A percentile compares a stretch with the other conserved stretches of the same genome.
Conservation (phyloP, 352 stramenopile species). For the Peronospora farinosa region DNA sequence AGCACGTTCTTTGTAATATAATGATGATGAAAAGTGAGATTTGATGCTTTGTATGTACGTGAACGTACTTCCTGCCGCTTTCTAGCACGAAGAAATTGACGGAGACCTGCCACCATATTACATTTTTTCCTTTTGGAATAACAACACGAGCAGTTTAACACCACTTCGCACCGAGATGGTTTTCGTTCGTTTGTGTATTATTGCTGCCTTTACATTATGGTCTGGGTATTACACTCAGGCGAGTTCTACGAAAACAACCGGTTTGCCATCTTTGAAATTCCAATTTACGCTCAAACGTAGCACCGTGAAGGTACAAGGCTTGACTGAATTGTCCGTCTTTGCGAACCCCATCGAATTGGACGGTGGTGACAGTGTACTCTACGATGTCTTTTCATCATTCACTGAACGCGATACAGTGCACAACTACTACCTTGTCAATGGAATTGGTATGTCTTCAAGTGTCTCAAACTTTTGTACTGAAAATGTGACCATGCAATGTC, state of each 20-base stretch:
- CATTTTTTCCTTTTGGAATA: neutral
- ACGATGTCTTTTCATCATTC: constrained; percentile 25
- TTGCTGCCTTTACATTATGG: neutral
- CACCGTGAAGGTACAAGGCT: constrained; percentile 25
- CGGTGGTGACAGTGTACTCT: constrained; percentile 19
- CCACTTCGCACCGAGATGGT: neutral
- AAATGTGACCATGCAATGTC: constrained; percentile 4
- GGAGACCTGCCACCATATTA: constrained; percentile 7
- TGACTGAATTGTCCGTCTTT: constrained; percentile 27
- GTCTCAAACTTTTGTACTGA: constrained; percentile 3
- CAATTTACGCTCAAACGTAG: constrained; percentile 30
- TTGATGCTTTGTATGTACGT: too few species aligned
- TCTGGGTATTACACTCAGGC: neutral
- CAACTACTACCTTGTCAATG: constrained; percentile 29
- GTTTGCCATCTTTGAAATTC: constrained; percentile 25
- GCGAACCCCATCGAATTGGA: constrained; percentile 21
- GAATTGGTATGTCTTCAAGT: constrained; percentile 17
- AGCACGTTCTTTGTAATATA: too few species aligned
- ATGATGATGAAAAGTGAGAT: too few species aligned
- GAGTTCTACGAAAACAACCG: neutral
- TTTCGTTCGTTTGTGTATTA: neutral
- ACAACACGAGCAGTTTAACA: neutral
- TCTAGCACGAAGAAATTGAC: too few species aligned
- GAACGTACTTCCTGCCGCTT: too few species aligned
- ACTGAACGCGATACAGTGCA: constrained; percentile 16